These are phyloP conservation scores for Luffa aegyptiaca DNA, from an alignment of 306 rosid genomes.

Conservation along the genomic window DNA sequence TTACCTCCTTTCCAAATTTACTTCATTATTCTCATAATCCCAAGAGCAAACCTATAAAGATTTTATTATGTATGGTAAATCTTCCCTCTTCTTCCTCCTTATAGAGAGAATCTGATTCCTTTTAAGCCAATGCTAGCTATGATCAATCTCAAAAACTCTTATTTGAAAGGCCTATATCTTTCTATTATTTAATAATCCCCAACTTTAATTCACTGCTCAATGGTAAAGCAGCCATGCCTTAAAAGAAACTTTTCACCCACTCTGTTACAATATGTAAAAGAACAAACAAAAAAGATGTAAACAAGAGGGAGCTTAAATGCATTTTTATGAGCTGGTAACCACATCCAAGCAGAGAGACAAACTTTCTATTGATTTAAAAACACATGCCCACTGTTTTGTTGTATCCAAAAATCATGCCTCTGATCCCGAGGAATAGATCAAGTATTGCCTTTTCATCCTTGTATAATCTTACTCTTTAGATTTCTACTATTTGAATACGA, in stretches of 20 bases:
- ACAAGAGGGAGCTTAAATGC: neutral
- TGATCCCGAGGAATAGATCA: neutral
- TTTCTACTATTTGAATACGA: neutral
- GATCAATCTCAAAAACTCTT: neutral
- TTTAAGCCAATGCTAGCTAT: neutral
- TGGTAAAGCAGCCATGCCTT: neutral
- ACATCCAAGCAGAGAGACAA: neutral
- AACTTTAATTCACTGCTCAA: neutral
- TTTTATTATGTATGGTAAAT: neutral
- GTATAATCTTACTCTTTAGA: neutral
- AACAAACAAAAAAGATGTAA: neutral
- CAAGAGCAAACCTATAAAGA: neutral
- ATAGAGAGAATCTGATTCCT: neutral
- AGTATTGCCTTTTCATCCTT: neutral
- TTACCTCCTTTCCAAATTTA: neutral
- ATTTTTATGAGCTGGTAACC: slow-evolving; percentile 6
- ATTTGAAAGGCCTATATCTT: neutral
- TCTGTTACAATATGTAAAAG: neutral
- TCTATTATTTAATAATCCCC: neutral
- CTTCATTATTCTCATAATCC: neutral
- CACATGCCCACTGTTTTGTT: neutral
- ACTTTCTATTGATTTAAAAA: neutral
- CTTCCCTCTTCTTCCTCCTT: neutral
- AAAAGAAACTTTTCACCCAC: slow-evolving; percentile 1
- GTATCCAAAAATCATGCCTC: neutral